Base-by-base conservation (phyloP, 805 yeast species). In the Pichia membranifaciens region DNA sequence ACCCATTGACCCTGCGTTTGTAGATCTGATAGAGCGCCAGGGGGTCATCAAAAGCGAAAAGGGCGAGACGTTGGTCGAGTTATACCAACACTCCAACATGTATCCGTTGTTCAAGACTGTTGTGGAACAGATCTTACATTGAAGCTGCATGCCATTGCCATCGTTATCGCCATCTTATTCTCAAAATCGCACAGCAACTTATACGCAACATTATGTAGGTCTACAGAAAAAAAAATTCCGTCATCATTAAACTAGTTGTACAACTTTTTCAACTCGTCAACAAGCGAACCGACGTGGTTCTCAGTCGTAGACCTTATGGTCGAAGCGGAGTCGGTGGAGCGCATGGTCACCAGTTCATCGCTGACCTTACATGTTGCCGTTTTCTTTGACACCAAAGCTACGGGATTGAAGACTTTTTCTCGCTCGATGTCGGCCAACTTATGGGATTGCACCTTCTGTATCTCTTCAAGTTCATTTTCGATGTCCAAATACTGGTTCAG, bases 1-100 rank as follows among this genome's bases (percentile, higher is more conserved):
- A 4, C 99, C 99, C 0, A 87, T 93, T 23, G 98, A 93, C 60
- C 98, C 99, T 2, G 74, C 73, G 43, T 93, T 95, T 68, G 91
- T 87, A 33, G 88, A 87, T 55, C 65, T 88, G 72, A 79, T 93
- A n/a, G 99, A 93, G 63, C 71, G 68, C 46, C 88, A 84, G 55
- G 63, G 87, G 4, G 96, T 88, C 59, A 66, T 67, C 45, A 82
- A 81, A 55, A 63, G 71, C 43, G 71, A 71, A 47, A 56, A 63
- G 25, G 52, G 57, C 3, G 56, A 59, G 17, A 59, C 58, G 4
- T 54, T 76, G 37, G 55, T 69, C 2, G 66, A 69, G 13, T 54
- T 66, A 37, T 78, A 76, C 51, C 48, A 58, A 34, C 56, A 57
- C 29, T 61, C 67, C 21, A 68, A 68, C 17, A 57, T 74, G 51